phyloP scores from a whole-genome alignment of 23 red algal species.

The Chondrus crispus region DNA sequence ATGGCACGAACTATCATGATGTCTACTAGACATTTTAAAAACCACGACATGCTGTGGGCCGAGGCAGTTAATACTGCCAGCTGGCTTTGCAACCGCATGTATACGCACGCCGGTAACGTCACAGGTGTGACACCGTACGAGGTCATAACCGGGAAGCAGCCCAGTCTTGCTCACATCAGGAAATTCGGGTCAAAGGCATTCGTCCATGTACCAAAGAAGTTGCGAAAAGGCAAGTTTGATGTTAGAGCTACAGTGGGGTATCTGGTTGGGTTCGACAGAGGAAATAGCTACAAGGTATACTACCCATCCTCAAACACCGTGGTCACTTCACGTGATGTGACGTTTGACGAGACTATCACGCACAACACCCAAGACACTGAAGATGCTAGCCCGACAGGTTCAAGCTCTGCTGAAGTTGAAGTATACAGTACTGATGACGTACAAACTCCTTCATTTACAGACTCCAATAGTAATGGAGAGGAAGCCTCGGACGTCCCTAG shows the following conservation, averaged over 20 bases:
- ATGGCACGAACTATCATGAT: neutral
- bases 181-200: neutral
- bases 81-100: neutral
- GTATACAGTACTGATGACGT: too few relatives aligned
- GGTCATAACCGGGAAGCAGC: neutral
- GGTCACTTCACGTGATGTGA: neutral
- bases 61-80: neutral
- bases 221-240: slow-evolving; percentile 6
- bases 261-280: slow-evolving; percentile 21
- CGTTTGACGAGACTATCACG: slow-evolving; percentile 17
- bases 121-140: slow-evolving; percentile 1
- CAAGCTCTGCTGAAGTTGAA: too few relatives aligned
- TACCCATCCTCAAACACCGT: neutral
- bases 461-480: too few relatives aligned
- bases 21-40: neutral
- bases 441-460: too few relatives aligned
- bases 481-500: too few relatives aligned
- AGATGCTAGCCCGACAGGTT: too few relatives aligned
- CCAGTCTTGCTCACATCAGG: neutral
- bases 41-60: neutral
- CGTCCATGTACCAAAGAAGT: neutral
- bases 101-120: neutral
- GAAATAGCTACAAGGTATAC: slow-evolving; percentile 26
- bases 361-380: too few relatives aligned
- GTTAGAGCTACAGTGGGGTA: neutral